Evolutionary conservation across 2,329 filamentous ascomycete species (phyloP).

Genomic region (Stachybotrys echinatus): DNA sequence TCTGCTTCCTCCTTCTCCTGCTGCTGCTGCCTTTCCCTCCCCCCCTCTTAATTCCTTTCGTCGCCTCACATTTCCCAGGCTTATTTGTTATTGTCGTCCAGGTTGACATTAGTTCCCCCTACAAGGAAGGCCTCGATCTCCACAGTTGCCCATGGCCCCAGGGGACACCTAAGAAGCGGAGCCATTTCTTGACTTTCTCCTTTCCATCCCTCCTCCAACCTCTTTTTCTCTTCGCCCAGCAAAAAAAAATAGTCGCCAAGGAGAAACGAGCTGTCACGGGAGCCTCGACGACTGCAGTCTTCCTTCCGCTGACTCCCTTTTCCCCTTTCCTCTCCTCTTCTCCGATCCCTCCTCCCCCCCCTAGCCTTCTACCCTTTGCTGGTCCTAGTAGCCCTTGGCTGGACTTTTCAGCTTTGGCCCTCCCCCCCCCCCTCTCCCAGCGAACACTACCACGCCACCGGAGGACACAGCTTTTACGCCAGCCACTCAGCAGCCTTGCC

Average conservation of each 20-base stretch:
- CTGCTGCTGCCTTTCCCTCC: too few relatives aligned
- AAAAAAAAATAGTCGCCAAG: background rate
- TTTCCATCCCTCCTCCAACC: background rate
- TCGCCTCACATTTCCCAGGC: background rate
- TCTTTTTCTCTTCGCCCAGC: background rate
- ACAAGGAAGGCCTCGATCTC: background rate
- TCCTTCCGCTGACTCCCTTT: conserved; percentile 9
- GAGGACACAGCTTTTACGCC: background rate
- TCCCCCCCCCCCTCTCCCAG: background rate
- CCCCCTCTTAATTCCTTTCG: too few relatives aligned
- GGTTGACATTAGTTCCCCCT: background rate
- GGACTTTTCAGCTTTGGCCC: background rate
- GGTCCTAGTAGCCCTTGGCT: background rate
- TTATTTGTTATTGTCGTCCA: background rate
- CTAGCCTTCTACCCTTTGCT: conserved; percentile 6
- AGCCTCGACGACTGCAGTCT: conserved; percentile 7
- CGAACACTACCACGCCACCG: background rate
- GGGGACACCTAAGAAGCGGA: background rate
- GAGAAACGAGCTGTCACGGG: conserved; percentile 1
- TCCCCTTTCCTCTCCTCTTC: conserved; percentile 9
- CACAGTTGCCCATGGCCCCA: background rate
- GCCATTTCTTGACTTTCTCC: background rate
- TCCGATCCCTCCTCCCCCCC: conserved; percentile 8
- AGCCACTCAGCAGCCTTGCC: background rate
- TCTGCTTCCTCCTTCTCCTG: background rate